Conservation (phyloP, 2,329 filamentous ascomycete genomes). For the Ampelomyces quisqualis region DNA sequence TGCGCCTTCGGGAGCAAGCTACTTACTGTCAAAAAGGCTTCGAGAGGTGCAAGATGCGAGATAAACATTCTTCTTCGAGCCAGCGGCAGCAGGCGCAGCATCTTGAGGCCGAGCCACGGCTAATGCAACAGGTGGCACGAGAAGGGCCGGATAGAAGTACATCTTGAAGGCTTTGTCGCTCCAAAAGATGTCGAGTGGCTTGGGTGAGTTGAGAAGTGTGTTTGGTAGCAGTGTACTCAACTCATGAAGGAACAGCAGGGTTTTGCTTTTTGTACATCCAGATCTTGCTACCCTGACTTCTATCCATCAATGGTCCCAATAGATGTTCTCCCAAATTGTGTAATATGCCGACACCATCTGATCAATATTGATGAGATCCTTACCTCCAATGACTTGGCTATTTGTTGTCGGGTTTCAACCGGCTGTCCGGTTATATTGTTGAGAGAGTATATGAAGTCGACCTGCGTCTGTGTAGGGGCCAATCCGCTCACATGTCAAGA, state of each 20-base stretch:
- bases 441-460: slow-evolving; percentile 2
- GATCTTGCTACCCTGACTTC: not conserved
- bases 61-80: slow-evolving; percentile 14
- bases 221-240: not conserved
- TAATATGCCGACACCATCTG: slow-evolving; percentile 3
- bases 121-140: slow-evolving; percentile 1
- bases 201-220: not conserved
- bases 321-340: not conserved
- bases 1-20: not conserved
- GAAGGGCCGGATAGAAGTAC: slow-evolving; percentile 3
- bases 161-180: slow-evolving; percentile 1
- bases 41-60: slow-evolving; percentile 17
- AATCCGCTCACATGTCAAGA: slow-evolving; percentile 8
- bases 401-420: not conserved
- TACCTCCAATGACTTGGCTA: not conserved
- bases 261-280: slow-evolving; percentile 2
- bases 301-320: too few species aligned
- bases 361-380: slow-evolving; percentile 4
- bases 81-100: slow-evolving; percentile 1
- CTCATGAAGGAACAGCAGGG: slow-evolving; percentile 3
- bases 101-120: slow-evolving; percentile 3
- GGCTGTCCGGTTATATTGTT: slow-evolving; percentile 5
- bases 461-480: slow-evolving; percentile 1
- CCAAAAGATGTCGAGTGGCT: not conserved
- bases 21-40: slow-evolving; percentile 2